phyloP scores from a whole-genome alignment of 1,139 yeast genomes.

The Pichia sp. region DNA sequence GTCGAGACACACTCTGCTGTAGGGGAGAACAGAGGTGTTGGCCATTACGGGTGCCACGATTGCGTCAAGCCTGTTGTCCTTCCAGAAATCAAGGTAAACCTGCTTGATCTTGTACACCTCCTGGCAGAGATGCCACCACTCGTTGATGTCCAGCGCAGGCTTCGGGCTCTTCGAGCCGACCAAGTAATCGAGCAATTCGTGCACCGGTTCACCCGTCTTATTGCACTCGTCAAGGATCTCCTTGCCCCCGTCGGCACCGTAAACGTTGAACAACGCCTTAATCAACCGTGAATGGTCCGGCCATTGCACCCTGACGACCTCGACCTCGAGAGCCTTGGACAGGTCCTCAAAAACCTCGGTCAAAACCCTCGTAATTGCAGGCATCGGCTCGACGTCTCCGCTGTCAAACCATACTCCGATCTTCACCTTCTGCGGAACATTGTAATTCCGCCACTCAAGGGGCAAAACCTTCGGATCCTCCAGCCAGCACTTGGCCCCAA shows the following conservation, averaged over 20 bases:
- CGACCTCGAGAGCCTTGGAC: constrained; percentile 34
- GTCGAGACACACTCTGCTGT: constrained; percentile 10
- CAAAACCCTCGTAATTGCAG: constrained; percentile 46
- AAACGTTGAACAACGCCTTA: constrained; percentile 23
- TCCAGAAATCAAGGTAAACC: constrained; percentile 34
- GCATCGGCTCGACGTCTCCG: constrained; percentile 39
- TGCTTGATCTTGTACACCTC: constrained; percentile 31
- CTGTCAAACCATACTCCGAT: constrained; percentile 35
- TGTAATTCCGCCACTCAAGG: constrained; percentile 45
- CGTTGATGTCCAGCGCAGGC: constrained; percentile 30
- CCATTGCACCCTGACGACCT: constrained; percentile 43
- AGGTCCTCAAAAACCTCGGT: constrained; percentile 32
- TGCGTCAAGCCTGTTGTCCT: constrained; percentile 20
- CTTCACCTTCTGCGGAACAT: constrained; percentile 24
- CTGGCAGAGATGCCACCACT: constrained; percentile 35
- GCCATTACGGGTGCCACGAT: constrained; percentile 23
- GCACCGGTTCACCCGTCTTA: constrained; percentile 45
- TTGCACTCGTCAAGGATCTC: constrained; percentile 33
- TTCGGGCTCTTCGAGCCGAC: constrained; percentile 16
- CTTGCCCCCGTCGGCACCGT: constrained; percentile 46
- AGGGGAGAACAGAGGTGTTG: constrained; percentile 15
- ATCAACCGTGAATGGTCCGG: constrained; percentile 35
- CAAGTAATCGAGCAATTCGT: constrained; percentile 16
- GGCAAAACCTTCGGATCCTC: constrained; percentile 45
- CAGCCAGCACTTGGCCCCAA: constrained; percentile 54